Conservation (phyloP, 768 basidiomycete species). For the Lentinula guzmanii region DNA sequence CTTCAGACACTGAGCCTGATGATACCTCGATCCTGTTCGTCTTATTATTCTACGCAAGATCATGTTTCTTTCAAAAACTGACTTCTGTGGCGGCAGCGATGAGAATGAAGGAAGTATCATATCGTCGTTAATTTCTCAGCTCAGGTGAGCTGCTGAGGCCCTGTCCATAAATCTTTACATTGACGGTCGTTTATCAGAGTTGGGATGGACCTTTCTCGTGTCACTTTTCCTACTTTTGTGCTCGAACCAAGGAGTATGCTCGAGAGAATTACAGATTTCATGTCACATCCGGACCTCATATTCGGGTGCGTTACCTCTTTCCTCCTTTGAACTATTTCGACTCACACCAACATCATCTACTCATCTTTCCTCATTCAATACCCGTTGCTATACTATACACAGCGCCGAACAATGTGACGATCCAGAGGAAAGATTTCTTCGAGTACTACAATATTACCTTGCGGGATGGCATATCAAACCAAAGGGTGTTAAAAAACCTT, state of each 20-base stretch:
- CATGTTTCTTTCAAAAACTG: conserved; percentile 21
- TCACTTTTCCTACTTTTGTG: conserved; percentile 92
- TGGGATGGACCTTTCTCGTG: conserved; percentile 95
- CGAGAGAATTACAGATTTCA: conserved; percentile 98
- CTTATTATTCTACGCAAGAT: conserved; percentile 7
- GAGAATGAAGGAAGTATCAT: conserved; percentile 93
- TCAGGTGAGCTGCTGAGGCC: conserved; percentile 46
- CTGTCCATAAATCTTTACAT: background rate
- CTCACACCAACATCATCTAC: background rate
- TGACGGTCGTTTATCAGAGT: conserved; percentile 43
- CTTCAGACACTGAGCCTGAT: conserved; percentile 81
- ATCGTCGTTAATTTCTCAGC: conserved; percentile 80
- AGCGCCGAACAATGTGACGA: conserved; percentile 79
- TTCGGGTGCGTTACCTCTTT: conserved; percentile 63
- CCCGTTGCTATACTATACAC: background rate
- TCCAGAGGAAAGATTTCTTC: conserved; percentile 86
- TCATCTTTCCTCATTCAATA: background rate
- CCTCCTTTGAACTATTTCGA: background rate
- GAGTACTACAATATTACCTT: conserved; percentile 90
- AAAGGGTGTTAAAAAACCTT: conserved; percentile 99
- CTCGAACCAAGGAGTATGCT: conserved; percentile 96
- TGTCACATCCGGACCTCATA: conserved; percentile 96
- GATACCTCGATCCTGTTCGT: conserved; percentile 87
- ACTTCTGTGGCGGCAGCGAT: conserved; percentile 54
- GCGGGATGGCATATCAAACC: conserved; percentile 99